Percentiles rank a stretch among this genome's conserved stretches.
Conservation (phyloP, 345 rosid genomes). For the Pelargonium nanum region DNA sequence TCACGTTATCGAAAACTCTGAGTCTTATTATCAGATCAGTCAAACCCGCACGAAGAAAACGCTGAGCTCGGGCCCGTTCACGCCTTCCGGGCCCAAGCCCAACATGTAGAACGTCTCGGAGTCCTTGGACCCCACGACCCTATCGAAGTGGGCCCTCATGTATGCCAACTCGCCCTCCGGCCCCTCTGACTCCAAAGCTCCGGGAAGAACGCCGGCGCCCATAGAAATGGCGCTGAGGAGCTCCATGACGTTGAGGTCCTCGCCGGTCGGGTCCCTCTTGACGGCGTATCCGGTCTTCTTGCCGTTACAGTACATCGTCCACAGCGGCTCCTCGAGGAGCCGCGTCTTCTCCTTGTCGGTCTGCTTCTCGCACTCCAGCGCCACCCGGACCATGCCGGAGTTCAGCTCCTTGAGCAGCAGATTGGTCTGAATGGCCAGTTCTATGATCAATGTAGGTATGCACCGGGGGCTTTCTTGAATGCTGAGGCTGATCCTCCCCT, state of each 20-base stretch:
- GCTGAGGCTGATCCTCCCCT: constrained; percentile 30
- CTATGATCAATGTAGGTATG: constrained; percentile 29
- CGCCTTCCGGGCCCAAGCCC: constrained; percentile 73
- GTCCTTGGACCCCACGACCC: constrained; percentile 73
- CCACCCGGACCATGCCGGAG: constrained; percentile 33
- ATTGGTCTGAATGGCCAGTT: constrained; percentile 33
- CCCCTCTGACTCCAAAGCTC: constrained; percentile 50
- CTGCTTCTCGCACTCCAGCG: constrained; percentile 37
- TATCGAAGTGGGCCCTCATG: constrained; percentile 68
- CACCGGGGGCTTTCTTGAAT: constrained; percentile 32
- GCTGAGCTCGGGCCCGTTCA: constrained; percentile 75
- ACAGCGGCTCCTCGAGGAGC: constrained; percentile 20
- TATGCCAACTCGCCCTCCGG: constrained; percentile 67
- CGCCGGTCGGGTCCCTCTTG: constrained; percentile 53
- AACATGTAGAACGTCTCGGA: constrained; percentile 74
- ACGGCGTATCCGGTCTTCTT: constrained; percentile 65
- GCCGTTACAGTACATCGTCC: constrained; percentile 51
- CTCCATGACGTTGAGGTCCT: constrained; percentile 73
- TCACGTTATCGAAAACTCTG: too few species aligned
- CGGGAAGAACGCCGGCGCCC: constrained; percentile 86
- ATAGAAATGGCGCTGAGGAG: constrained; percentile 61
- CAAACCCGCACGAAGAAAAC: constrained; percentile 63
- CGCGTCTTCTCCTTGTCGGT: constrained; percentile 13
- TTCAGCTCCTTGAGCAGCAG: constrained; percentile 32
- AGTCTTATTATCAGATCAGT: too few species aligned